Percentiles rank a stretch among this genome's conserved stretches.
Conservation (phyloP, 129 eudicot species). For the Ambrosia artemisiifolia region DNA sequence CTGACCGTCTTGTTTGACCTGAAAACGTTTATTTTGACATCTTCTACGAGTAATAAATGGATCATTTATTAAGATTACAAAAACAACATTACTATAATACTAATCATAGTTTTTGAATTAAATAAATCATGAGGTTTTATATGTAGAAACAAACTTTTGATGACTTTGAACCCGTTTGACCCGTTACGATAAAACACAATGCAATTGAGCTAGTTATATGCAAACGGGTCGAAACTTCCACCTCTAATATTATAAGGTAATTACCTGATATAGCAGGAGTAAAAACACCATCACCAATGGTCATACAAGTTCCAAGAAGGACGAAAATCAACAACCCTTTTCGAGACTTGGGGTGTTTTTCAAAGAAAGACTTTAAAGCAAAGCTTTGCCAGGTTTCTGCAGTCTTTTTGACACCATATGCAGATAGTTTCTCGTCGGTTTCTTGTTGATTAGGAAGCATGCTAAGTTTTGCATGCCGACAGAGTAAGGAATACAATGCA, state of each 20-base stretch:
- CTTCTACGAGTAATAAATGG: not conserved
- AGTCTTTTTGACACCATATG: conserved; percentile 48
- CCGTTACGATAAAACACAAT: not conserved
- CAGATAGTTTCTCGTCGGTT: conserved; percentile 57
- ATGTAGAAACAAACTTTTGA: not conserved
- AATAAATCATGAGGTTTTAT: not conserved
- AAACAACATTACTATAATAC: not conserved
- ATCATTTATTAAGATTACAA: not conserved
- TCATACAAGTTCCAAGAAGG: conserved; percentile 61
- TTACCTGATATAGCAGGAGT: conserved; percentile 73
- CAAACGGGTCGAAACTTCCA: not conserved
- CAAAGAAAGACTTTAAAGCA: conserved; percentile 47
- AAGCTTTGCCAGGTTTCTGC: conserved; percentile 48
- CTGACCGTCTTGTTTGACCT: not conserved
- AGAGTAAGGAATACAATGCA: conserved; percentile 75
- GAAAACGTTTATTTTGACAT: not conserved
- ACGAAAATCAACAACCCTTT: conserved; percentile 44
- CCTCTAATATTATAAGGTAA: not conserved
- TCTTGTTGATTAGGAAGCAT: conserved; percentile 73
- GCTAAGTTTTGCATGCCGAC: conserved; percentile 70
- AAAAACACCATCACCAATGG: conserved; percentile 55
- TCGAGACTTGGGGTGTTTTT: conserved; percentile 45
- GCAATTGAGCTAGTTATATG: not conserved
- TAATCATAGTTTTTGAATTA: not conserved
- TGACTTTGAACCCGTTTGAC: not conserved